A percentile compares a stretch with the other conserved stretches of the same genome.
Evolutionary conservation across 1,284 basidiomycete species (phyloP).

Genomic region (Austroboletus sp.): DNA sequence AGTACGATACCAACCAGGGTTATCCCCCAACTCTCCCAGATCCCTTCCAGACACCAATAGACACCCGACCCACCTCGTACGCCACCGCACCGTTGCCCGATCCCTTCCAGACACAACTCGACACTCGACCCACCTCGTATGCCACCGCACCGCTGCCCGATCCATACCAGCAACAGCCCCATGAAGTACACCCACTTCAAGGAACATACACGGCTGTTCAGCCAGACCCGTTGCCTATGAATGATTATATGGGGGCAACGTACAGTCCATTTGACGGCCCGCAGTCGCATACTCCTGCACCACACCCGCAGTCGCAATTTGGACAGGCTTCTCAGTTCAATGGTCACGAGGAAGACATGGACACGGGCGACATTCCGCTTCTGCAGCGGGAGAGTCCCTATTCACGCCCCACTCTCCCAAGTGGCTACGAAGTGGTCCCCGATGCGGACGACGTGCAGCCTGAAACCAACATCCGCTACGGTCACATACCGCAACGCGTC

Average conservation of each 20-base stretch:
- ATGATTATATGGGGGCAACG: conserved; percentile 23
- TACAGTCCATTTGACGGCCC: conserved; percentile 22
- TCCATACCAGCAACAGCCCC: conserved; percentile 29
- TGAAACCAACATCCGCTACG: conserved; percentile 67
- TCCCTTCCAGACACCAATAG: conserved; percentile 19
- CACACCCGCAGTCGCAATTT: conserved; percentile 23
- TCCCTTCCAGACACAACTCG: conserved; percentile 18
- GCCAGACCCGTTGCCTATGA: conserved; percentile 20
- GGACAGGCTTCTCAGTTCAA: conserved; percentile 35
- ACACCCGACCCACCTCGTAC: conserved; percentile 17
- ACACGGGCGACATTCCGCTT: conserved; percentile 59
- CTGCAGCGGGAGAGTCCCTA: conserved; percentile 42
- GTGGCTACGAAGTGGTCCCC: conserved; percentile 40
- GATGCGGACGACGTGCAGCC: conserved; percentile 34
- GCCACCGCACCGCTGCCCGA: conserved; percentile 20
- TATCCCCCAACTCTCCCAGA: conserved; percentile 17
- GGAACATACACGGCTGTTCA: conserved; percentile 16
- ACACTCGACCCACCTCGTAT: conserved; percentile 16
- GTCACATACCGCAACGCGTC: conserved; percentile 79
- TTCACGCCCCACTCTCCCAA: conserved; percentile 33
- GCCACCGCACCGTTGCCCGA: conserved; percentile 20
- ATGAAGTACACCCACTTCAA: conserved; percentile 20
- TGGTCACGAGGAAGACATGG: conserved; percentile 34
- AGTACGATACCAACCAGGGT: conserved; percentile 27
- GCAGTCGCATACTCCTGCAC: conserved; percentile 16